Evolutionary conservation across 2,329 filamentous ascomycete species (phyloP).

Genomic region (Seiridium cupressi): DNA sequence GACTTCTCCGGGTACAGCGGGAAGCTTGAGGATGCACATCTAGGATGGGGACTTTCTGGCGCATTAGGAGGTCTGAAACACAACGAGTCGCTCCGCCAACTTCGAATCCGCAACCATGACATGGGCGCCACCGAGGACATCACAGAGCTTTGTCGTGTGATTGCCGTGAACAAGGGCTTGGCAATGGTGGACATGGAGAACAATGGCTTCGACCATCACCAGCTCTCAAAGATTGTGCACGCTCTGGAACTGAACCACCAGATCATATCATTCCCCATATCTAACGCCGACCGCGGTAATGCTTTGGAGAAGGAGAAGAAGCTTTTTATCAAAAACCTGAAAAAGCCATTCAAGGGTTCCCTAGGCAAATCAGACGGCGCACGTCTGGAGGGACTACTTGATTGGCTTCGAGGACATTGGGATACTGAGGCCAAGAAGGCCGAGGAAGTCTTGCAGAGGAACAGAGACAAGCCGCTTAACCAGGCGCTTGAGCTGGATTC

Average conservation of each 20-base stretch:
- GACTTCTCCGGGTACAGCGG: conserved; percentile 57
- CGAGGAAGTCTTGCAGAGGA: conserved; percentile 18
- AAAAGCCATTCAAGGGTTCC: conserved; percentile 13
- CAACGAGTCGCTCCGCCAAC: conserved; percentile 45
- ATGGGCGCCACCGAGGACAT: conserved; percentile 39
- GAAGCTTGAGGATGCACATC: conserved; percentile 56
- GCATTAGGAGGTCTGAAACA: conserved; percentile 45
- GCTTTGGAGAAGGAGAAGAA: conserved; percentile 24
- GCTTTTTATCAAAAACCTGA: conserved; percentile 16
- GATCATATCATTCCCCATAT: conserved; percentile 28
- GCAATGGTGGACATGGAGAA: conserved; percentile 53
- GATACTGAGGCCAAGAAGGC: conserved; percentile 20
- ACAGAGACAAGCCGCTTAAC: conserved; percentile 17
- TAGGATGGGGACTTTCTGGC: conserved; percentile 51
- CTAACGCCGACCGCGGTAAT: conserved; percentile 21
- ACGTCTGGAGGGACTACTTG: conserved; percentile 22
- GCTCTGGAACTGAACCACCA: conserved; percentile 25
- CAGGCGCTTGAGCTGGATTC: conserved; percentile 18
- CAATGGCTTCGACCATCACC: conserved; percentile 48
- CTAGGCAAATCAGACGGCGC: conserved; percentile 21
- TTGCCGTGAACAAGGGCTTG: conserved; percentile 47
- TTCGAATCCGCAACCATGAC: conserved; percentile 56
- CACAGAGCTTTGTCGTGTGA: conserved; percentile 44
- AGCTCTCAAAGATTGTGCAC: conserved; percentile 25
- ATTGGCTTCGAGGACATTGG: conserved; percentile 23